phyloP scores from a whole-genome alignment of 83 land plant genomes.

The Isoetes engelmannii region DNA sequence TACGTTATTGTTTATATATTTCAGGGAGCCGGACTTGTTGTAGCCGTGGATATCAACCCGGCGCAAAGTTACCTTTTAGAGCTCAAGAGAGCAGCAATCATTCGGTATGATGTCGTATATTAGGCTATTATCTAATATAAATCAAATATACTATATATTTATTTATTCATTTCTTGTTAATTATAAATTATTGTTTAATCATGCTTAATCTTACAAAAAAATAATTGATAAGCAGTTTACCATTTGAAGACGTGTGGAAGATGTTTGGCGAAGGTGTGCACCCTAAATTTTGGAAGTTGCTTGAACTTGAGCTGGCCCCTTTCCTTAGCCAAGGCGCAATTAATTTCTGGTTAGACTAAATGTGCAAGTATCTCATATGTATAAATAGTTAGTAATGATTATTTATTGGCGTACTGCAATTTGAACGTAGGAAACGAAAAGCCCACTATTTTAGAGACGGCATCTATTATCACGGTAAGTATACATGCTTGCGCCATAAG shows the following conservation, averaged over 20 bases:
- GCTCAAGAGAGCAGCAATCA: not conserved
- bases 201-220: too few species aligned
- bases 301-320: constrained; percentile 31
- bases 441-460: constrained; percentile 37
- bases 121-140: too few species aligned
- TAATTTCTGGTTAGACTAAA: constrained; percentile 28
- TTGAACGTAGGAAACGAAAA: constrained; percentile 20
- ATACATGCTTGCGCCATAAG: not conserved
- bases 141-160: too few species aligned
- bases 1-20: not conserved
- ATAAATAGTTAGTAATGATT: too few species aligned
- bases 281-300: constrained; percentile 23
- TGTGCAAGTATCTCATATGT: too few species aligned
- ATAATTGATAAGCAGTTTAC: constrained; percentile 18
- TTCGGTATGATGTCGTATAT: not conserved
- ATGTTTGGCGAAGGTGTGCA: constrained; percentile 47
- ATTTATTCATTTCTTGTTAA: too few species aligned
- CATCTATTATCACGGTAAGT: constrained; percentile 34
- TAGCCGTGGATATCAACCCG: constrained; percentile 11
- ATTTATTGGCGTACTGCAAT: too few species aligned
- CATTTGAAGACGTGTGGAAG: constrained; percentile 33
- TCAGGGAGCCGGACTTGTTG: constrained; percentile 5
- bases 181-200: too few species aligned
- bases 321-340: constrained; percentile 44
- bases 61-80: constrained; percentile 15